Conservation (phyloP, 2,329 filamentous ascomycete genomes). For the Periconia macrospinosa region DNA sequence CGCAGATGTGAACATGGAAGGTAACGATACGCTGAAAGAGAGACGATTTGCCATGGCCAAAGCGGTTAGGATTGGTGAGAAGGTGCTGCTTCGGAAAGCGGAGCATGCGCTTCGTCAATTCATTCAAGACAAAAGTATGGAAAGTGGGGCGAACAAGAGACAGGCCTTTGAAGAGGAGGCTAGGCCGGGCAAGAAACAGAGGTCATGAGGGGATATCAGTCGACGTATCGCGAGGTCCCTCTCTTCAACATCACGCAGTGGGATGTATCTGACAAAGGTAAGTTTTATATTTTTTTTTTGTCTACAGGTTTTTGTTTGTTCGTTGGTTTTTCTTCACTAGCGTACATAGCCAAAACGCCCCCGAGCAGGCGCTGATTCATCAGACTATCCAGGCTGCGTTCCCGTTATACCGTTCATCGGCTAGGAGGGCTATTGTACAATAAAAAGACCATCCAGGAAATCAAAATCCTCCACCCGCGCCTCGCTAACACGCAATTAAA, state of each 20-base stretch:
- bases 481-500: slow-evolving; percentile 15
- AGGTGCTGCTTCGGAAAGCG: slow-evolving; percentile 63
- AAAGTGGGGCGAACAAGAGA: slow-evolving; percentile 22
- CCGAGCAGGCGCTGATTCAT: slow-evolving; percentile 6
- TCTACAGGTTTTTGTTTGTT: no score
- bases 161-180: slow-evolving; percentile 30
- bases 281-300: slow-evolving; percentile 22
- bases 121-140: slow-evolving; percentile 31
- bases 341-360: slow-evolving; percentile 16
- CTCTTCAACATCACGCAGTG: not conserved
- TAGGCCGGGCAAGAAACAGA: slow-evolving; percentile 29
- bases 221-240: not conserved
- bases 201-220: slow-evolving; percentile 13
- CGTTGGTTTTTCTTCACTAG: slow-evolving; percentile 10
- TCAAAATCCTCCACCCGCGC: not conserved
- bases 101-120: slow-evolving; percentile 37
- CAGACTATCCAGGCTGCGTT: slow-evolving; percentile 2
- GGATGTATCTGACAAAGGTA: not conserved
- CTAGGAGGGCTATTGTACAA: not conserved
- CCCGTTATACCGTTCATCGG: not conserved
- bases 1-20: slow-evolving; percentile 38
- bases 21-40: slow-evolving; percentile 17
- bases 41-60: slow-evolving; percentile 60
- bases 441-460: not conserved
- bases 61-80: slow-evolving; percentile 71